Percentiles rank a stretch among this genome's conserved stretches.
Conservation (phyloP, 495 filamentous ascomycete genomes). For the Margaritispora aquatica region DNA sequence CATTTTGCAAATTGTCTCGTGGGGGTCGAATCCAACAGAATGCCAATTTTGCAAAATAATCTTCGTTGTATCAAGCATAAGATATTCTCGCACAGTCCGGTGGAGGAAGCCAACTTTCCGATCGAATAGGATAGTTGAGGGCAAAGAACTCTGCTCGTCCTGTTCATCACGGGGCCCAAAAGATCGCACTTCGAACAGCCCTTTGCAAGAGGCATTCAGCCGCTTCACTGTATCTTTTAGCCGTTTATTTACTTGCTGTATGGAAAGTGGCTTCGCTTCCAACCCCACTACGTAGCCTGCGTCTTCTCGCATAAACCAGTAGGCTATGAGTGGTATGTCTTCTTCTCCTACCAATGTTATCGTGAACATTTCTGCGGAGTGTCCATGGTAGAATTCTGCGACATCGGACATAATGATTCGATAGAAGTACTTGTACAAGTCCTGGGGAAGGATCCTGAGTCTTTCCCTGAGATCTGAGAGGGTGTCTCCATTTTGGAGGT, state of each 20-base stretch:
- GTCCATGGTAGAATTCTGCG: constrained; percentile 9
- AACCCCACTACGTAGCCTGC: background rate
- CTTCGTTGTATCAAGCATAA: background rate
- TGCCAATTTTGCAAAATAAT: background rate
- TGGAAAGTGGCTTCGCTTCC: background rate
- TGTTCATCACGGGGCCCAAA: background rate
- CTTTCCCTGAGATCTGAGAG: constrained; percentile 7
- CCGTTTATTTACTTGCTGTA: background rate
- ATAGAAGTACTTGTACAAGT: constrained; percentile 13
- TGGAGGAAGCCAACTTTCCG: background rate
- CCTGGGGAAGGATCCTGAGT: constrained; percentile 9
- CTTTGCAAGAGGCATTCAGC: background rate
- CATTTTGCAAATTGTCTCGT: background rate
- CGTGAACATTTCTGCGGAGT: constrained; percentile 9
- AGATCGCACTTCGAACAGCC: background rate
- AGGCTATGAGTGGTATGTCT: background rate
- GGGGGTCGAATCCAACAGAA: background rate
- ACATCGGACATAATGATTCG: constrained; percentile 15
- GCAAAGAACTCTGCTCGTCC: too few relatives aligned
- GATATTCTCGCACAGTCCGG: background rate
- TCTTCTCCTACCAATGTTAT: constrained; percentile 7
- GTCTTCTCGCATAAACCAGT: background rate
- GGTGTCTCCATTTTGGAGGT: constrained; percentile 14
- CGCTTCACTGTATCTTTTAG: background rate
- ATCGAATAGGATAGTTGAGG: too few relatives aligned